Evolutionary conservation across 2,329 filamentous ascomycete species (phyloP).

Genomic region (Parascedosporium putredinis): DNA sequence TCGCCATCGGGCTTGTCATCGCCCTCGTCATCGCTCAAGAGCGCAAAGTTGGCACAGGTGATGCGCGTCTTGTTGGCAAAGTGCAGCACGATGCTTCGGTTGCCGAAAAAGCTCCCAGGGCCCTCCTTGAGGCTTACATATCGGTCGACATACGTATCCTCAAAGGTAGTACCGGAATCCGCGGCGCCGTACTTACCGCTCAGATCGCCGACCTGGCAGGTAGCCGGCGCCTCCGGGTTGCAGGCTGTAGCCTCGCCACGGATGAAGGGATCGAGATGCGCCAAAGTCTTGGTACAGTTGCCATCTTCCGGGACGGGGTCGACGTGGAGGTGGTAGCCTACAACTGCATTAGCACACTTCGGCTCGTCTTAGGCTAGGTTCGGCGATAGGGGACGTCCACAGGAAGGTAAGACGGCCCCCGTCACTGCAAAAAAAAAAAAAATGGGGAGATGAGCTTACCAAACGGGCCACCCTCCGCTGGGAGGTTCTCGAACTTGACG

Average conservation of each 20-base stretch:
- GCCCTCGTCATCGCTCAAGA: background rate
- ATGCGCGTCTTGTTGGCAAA: slow-evolving; percentile 54
- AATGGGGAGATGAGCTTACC: slow-evolving; percentile 25
- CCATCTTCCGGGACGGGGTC: slow-evolving; percentile 51
- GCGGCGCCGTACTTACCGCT: slow-evolving; percentile 63
- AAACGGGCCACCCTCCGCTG: slow-evolving; percentile 47
- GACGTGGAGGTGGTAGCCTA: slow-evolving; percentile 66
- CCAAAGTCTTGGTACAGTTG: slow-evolving; percentile 59
- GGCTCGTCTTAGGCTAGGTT: too few species aligned
- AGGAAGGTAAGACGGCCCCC: too few species aligned
- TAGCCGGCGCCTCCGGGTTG: slow-evolving; percentile 42
- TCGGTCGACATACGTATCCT: slow-evolving; percentile 40
- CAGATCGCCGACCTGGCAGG: slow-evolving; percentile 69
- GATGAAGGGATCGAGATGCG: slow-evolving; percentile 60
- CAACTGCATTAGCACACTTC: too few species aligned
- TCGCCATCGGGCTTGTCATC: slow-evolving; percentile 1
- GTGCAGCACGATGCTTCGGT: slow-evolving; percentile 55
- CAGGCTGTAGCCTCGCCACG: slow-evolving; percentile 55
- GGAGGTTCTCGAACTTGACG: slow-evolving; percentile 48
- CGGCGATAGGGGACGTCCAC: too few species aligned
- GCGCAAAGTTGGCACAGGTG: slow-evolving; percentile 53
- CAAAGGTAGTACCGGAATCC: slow-evolving; percentile 33
- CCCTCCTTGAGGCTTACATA: slow-evolving; percentile 45
- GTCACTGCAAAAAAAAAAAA: too few species aligned
- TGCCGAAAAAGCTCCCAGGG: slow-evolving; percentile 49